phyloP scores from a whole-genome alignment of 2,329 filamentous ascomycete species.

The Calonectria pseudoreteaudii region DNA sequence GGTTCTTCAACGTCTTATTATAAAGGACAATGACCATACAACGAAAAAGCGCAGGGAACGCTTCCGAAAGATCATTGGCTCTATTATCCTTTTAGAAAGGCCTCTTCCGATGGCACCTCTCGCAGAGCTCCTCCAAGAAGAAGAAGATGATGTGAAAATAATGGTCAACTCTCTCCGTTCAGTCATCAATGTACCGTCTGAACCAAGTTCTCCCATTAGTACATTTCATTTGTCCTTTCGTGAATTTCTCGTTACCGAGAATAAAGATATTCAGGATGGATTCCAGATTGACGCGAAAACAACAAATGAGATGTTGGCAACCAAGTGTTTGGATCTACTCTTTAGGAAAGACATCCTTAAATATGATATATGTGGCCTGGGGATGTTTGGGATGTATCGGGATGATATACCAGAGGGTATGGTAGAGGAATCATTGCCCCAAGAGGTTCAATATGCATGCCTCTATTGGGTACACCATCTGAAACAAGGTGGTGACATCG shows the following conservation, averaged over 20 bases:
- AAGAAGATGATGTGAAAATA: too few relatives aligned
- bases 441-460: slow-evolving; percentile 41
- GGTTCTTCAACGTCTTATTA: not conserved
- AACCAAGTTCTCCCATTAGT: slow-evolving; percentile 36
- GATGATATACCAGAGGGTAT: not conserved
- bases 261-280: slow-evolving; percentile 26
- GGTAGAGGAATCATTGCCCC: slow-evolving; percentile 40
- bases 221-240: slow-evolving; percentile 53
- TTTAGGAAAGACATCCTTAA: slow-evolving; percentile 43
- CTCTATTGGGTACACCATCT: slow-evolving; percentile 51
- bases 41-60: too few relatives aligned
- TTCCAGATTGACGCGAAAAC: slow-evolving; percentile 29
- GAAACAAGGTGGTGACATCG: slow-evolving; percentile 33
- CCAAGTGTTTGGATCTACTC: slow-evolving; percentile 4
- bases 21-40: too few relatives aligned
- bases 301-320: not conserved
- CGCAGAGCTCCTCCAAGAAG: not conserved
- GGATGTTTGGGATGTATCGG: not conserved
- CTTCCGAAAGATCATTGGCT: slow-evolving; percentile 46
- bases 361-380: slow-evolving; percentile 29
- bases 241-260: slow-evolving; percentile 42
- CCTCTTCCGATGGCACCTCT: slow-evolving; percentile 47
- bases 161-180: slow-evolving; percentile 47
- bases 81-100: slow-evolving; percentile 46
- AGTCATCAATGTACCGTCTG: slow-evolving; percentile 46